A percentile compares a stretch with the other conserved stretches of the same genome.
Conservation (phyloP, 2,329 filamentous ascomycete species). For the Calycina herbarum region DNA sequence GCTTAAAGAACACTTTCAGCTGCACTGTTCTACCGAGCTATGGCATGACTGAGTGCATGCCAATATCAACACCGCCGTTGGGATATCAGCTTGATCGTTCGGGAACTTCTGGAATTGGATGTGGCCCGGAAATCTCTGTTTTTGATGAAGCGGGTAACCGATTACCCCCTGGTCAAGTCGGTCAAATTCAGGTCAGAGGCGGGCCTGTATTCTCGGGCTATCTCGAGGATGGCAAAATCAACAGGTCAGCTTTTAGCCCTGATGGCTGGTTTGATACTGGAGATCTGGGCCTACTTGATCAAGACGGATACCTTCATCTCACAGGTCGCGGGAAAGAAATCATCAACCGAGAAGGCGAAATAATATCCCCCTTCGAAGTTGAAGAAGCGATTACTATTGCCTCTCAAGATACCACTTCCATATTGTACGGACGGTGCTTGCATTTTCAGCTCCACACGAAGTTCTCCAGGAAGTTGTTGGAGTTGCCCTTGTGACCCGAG, state of each 20-base stretch:
- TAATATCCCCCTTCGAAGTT: constrained; percentile 61
- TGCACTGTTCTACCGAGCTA: constrained; percentile 56
- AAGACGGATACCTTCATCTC: constrained; percentile 78
- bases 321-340: constrained; percentile 76
- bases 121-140: constrained; percentile 53
- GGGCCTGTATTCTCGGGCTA: constrained; percentile 54
- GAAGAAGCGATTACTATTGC: constrained; percentile 55
- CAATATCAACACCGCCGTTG: constrained; percentile 56
- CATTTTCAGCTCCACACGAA: constrained; percentile 53
- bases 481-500: constrained; percentile 51
- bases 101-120: constrained; percentile 53
- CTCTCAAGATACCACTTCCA: constrained; percentile 43
- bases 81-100: constrained; percentile 51
- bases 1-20: constrained; percentile 51
- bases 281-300: constrained; percentile 76
- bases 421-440: constrained; percentile 50
- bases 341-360: constrained; percentile 57
- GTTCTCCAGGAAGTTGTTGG: constrained; percentile 58
- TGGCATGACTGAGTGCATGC: constrained; percentile 62
- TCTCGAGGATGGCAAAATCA: constrained; percentile 39
- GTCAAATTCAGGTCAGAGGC: constrained; percentile 52
- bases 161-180: constrained; percentile 41
- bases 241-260: constrained; percentile 47
- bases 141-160: constrained; percentile 44
- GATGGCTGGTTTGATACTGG: constrained; percentile 89